These are phyloP conservation scores for Eleusine indica DNA, from an alignment of 176 grass and related monocot species.

Conservation along the genomic window DNA sequence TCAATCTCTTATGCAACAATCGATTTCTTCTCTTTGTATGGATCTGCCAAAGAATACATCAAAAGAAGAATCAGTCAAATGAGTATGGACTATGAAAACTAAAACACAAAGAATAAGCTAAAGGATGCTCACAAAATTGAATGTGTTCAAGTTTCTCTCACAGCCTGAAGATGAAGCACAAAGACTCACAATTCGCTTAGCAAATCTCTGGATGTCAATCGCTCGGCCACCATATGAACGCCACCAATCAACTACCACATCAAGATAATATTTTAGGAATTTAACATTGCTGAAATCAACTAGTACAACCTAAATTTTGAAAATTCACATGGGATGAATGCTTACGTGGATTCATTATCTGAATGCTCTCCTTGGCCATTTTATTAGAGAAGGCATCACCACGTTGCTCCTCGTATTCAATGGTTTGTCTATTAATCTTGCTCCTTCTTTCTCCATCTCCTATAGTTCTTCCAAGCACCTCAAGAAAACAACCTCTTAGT, in stretches of 20 bases:
- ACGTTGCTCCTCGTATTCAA: not conserved
- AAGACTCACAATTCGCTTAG: not conserved
- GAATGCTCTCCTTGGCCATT: not conserved
- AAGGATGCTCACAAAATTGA: not conserved
- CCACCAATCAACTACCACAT: slow-evolving; percentile 3
- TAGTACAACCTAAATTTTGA: not conserved
- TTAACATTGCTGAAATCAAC: not conserved
- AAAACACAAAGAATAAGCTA: not conserved
- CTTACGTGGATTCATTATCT: not conserved
- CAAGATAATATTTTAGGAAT: not conserved
- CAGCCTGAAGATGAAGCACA: slow-evolving; percentile 5
- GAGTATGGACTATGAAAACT: not conserved
- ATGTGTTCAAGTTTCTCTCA: slow-evolving; percentile 1
- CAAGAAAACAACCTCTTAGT: not conserved
- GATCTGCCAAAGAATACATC: not conserved
- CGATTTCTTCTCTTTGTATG: not conserved
- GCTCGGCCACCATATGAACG: not conserved
- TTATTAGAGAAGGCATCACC: not conserved
- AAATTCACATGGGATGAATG: not conserved
- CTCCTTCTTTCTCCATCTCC: not conserved
- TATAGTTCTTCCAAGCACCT: not conserved
- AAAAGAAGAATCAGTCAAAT: too few relatives aligned
- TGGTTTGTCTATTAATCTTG: not conserved
- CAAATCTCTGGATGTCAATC: slow-evolving; percentile 1
- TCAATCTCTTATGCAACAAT: not conserved